These are phyloP conservation scores for Backusella westeae DNA, from an alignment of 192 early-diverging fungal species.

Conservation along the genomic window DNA sequence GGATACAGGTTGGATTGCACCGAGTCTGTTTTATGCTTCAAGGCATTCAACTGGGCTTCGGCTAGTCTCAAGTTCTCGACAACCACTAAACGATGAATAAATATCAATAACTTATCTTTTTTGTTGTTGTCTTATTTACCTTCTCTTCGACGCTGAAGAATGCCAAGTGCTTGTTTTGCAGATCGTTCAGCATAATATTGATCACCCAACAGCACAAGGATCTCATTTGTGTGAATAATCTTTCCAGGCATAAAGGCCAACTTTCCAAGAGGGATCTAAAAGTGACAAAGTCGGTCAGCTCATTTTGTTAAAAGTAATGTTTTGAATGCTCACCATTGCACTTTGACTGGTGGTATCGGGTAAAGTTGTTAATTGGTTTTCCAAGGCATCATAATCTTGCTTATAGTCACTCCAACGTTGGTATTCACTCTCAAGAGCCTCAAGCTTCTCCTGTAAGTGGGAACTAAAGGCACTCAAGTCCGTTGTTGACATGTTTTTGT, in stretches of 20 bases:
- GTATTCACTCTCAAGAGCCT: constrained; percentile 12
- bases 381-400: constrained; percentile 53
- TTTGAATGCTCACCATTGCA: constrained; percentile 49
- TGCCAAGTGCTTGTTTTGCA: constrained; percentile 67
- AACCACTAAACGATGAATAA: constrained; percentile 32
- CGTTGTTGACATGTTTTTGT: not conserved
- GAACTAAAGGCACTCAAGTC: not conserved
- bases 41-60: constrained; percentile 47
- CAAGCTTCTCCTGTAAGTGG: not conserved
- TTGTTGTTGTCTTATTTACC: constrained; percentile 37
- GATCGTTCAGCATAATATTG: constrained; percentile 90
- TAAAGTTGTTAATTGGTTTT: constrained; percentile 41
- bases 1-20: constrained; percentile 13
- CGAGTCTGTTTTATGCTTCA: constrained; percentile 23
- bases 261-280: constrained; percentile 78
- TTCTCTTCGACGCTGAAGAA: constrained; percentile 66
- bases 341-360: constrained; percentile 44
- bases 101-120: not conserved
- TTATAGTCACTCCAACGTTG: constrained; percentile 56
- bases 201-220: constrained; percentile 84
- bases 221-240: constrained; percentile 91
- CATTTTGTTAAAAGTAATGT: not conserved
- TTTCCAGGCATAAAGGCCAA: constrained; percentile 87
- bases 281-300: not conserved
- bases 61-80: constrained; percentile 47